Conservation (phyloP, 768 basidiomycete genomes). For the Mycena venus region DNA sequence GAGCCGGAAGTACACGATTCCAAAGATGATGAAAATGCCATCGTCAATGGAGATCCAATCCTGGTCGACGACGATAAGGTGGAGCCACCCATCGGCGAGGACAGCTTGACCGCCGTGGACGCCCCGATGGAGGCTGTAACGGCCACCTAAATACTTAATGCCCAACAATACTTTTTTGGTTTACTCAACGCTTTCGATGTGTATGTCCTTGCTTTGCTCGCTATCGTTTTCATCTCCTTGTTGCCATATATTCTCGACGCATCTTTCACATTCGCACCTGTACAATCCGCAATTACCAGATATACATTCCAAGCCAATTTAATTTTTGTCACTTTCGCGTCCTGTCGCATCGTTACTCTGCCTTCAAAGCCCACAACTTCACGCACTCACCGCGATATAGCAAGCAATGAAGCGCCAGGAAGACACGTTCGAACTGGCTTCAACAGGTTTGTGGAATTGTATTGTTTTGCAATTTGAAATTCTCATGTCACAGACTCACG, state of each 20-base stretch:
- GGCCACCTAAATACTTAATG: background rate
- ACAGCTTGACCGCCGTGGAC: background rate
- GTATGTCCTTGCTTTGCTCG: constrained; percentile 11
- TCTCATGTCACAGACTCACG: background rate
- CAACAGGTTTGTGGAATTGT: too few relatives aligned
- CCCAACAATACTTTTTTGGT: background rate
- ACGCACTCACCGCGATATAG: too few relatives aligned
- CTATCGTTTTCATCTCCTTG: background rate
- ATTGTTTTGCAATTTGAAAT: too few relatives aligned
- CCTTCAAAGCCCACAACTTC: too few relatives aligned
- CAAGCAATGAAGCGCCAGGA: too few relatives aligned
- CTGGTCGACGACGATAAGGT: background rate
- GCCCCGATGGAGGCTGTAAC: background rate
- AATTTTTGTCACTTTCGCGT: background rate
- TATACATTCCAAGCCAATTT: background rate
- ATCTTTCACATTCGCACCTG: too few relatives aligned
- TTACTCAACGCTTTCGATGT: background rate
- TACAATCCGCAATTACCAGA: background rate
- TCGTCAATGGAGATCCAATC: background rate
- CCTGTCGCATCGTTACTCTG: background rate
- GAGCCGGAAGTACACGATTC: background rate
- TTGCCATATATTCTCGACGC: too few relatives aligned
- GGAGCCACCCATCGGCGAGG: background rate
- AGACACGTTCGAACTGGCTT: too few relatives aligned
- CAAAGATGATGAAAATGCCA: background rate